These are phyloP conservation scores for Exsudoporus floridanus DNA, from an alignment of 1,284 basidiomycete species.

Conservation along the genomic window DNA sequence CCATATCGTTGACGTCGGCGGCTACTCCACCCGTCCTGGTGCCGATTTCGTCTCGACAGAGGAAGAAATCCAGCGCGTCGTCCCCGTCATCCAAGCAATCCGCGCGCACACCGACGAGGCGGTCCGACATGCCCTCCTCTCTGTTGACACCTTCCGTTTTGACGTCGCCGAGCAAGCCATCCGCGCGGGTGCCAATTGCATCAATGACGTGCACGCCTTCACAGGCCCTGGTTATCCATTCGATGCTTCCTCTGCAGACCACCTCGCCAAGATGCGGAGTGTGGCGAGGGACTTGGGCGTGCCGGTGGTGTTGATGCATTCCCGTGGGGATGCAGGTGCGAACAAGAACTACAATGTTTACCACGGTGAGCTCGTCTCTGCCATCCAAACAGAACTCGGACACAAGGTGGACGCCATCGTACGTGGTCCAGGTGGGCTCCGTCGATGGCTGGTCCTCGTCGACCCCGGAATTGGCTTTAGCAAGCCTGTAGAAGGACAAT, in stretches of 20 bases:
- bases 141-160: constrained; percentile 91
- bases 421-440: constrained; percentile 70
- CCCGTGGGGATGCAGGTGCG: constrained; percentile 74
- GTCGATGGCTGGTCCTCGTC: constrained; percentile 87
- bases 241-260: constrained; percentile 35
- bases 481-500: constrained; percentile 78
- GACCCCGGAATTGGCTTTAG: constrained; percentile 98
- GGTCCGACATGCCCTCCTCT: constrained; percentile 58
- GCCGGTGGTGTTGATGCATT: constrained; percentile 92
- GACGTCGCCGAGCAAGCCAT: constrained; percentile 80
- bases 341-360: constrained; percentile 52
- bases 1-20: constrained; percentile 89
- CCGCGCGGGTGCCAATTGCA: constrained; percentile 84
- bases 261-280: constrained; percentile 61
- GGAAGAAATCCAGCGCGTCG: constrained; percentile 77
- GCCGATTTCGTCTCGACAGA: constrained; percentile 66
- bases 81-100: constrained; percentile 64
- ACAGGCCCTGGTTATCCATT: constrained; percentile 60
- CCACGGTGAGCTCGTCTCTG: constrained; percentile 53
- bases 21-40: constrained; percentile 87
- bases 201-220: constrained; percentile 93
- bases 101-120: constrained; percentile 27
- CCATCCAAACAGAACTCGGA: constrained; percentile 75
- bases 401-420: constrained; percentile 68
- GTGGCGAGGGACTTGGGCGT: constrained; percentile 62